Percentiles rank a stretch among this genome's conserved stretches.
These are phyloP conservation scores for Eremothecium cymbalariae DNA, from an alignment of 1,139 yeast genomes.

Conservation along the genomic window DNA sequence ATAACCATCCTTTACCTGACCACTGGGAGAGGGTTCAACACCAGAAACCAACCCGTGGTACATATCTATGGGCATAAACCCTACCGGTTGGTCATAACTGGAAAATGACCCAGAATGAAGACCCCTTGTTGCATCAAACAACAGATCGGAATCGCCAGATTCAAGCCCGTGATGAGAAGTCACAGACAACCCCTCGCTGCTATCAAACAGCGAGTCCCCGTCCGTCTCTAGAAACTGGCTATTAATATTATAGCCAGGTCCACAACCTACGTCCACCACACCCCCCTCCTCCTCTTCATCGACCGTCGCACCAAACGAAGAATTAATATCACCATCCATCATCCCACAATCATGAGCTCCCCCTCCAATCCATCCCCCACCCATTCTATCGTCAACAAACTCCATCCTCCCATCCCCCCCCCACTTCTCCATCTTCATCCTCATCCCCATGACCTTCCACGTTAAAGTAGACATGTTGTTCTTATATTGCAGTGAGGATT, in stretches of 20 bases:
- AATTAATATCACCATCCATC: constrained; percentile 9
- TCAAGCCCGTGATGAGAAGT: no score
- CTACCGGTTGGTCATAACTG: constrained; percentile 13
- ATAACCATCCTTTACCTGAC: no score
- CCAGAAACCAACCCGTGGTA: constrained; percentile 1
- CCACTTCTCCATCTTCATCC: constrained; percentile 28
- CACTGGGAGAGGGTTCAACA: constrained; percentile 7
- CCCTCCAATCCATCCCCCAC: background rate
- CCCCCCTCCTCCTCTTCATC: background rate
- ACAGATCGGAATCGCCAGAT: no score
- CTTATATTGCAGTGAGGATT: constrained; percentile 67
- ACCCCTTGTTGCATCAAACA: no score
- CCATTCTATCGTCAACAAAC: background rate
- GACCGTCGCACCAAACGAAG: background rate
- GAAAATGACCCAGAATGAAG: constrained; percentile 18
- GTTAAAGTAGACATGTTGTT: constrained; percentile 73
- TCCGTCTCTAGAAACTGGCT: no score
- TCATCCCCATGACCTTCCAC: constrained; percentile 76
- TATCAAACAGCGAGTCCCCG: no score
- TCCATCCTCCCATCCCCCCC: background rate
- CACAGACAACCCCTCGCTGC: no score
- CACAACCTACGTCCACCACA: constrained; percentile 2
- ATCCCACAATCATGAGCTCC: background rate
- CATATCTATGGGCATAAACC: constrained; percentile 12
- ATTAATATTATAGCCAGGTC: constrained; percentile 3